Evolutionary conservation across 2,329 filamentous ascomycete genomes (phyloP).

Genomic region (Penicillium sp.): DNA sequence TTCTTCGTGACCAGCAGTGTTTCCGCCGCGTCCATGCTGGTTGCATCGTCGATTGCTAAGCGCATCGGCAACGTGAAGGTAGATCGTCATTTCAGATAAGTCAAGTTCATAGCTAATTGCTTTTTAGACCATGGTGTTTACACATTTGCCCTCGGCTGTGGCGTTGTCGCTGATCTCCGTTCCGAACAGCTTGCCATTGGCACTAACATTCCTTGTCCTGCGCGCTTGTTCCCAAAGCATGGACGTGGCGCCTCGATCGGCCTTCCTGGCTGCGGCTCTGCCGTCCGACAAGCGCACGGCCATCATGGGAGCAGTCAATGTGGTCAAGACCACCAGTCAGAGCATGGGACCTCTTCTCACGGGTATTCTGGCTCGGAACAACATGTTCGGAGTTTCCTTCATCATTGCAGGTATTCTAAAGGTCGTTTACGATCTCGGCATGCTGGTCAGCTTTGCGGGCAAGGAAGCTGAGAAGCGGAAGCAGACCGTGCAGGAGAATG

Average conservation of each 20-base stretch:
- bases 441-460: constrained; percentile 52
- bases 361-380: constrained; percentile 58
- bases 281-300: constrained; percentile 66
- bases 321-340: constrained; percentile 64
- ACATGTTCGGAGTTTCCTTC: constrained; percentile 63
- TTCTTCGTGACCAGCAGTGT: constrained; percentile 51
- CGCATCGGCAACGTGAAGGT: constrained; percentile 56
- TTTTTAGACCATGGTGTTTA: constrained; percentile 70
- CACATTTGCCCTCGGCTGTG: constrained; percentile 67
- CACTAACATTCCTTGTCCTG: constrained; percentile 61
- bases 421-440: constrained; percentile 58
- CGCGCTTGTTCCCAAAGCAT: constrained; percentile 64
- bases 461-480: constrained; percentile 24
- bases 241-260: constrained; percentile 68
- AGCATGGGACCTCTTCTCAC: constrained; percentile 63
- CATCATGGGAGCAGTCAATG: constrained; percentile 68
- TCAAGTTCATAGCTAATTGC: constrained; percentile 11
- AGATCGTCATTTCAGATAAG: constrained; percentile 13
- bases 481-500: constrained; percentile 8
- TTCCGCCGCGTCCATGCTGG: constrained; percentile 43
- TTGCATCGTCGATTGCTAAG: constrained; percentile 63
- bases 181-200: constrained; percentile 52
- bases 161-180: constrained; percentile 63
- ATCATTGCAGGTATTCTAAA: constrained; percentile 63
- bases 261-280: constrained; percentile 66